Base-by-base conservation (phyloP, 768 basidiomycete genomes). In the Lyophyllum shimeji region DNA sequence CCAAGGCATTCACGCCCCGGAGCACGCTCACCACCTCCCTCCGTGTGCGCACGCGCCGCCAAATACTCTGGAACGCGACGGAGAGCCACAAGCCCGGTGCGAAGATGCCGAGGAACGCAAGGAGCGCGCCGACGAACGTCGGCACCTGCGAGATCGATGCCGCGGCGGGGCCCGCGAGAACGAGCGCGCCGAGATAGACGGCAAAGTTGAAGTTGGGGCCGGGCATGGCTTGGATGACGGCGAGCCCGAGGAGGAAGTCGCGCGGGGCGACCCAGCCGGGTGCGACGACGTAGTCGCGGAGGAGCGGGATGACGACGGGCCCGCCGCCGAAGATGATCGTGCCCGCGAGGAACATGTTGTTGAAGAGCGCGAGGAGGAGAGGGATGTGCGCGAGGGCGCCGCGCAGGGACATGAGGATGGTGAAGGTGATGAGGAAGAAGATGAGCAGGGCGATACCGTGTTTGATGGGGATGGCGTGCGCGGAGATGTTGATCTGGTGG, bases 201-300 rank as follows among this genome's bases (percentile, higher is more conserved):
- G 76, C 74, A 55, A 78, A 82, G 68, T 80, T 79, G 67, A 84
- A 84, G 65, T 82, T 82, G 21, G 82, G 82, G 4, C 82, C 82
- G 1, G 79, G 80, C 60, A 78, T 66, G 9, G 75, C 77, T 63
- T 76, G 79, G 46, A 78, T 71, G 46, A 81, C 73, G 20, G 81
- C 81, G 25, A 82, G 71, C 7, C 81, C 81, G 27, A 82, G 68
- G 21, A 84, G 69, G 62, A 84, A 83, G 66, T 84, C 80, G 44
- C 80, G 72, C 8, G 79, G 73, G 20, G 74, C 71, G 25, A 84
- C 81, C 80, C 80, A 81, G 20, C 76, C 78, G 29, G 71, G 70
- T 20, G 76, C 72, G 23, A 84, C 82, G 1, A 76, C 75, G 60
- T 84, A 84, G 50, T 74, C 74, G 25, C 78, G 69, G 15, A 83